phyloP scores from a whole-genome alignment of 306 rosid genomes.

The Gillenia trifoliata region DNA sequence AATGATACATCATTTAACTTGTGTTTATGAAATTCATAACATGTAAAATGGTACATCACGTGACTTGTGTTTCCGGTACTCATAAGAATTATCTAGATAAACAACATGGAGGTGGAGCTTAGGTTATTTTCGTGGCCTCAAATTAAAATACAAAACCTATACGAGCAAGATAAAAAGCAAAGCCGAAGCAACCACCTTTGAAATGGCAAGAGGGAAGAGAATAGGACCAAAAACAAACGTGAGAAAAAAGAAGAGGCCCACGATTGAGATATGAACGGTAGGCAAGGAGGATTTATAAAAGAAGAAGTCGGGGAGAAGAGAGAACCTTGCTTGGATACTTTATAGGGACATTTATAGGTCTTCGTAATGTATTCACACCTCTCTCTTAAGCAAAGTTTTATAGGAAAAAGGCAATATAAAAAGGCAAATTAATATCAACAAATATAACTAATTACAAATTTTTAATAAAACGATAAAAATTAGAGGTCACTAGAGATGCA shows the following conservation, averaged over 20 bases:
- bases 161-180: conserved; percentile 12
- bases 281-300: conserved; percentile 16
- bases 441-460: too few species aligned
- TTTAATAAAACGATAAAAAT: too few species aligned
- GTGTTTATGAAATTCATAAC: too few species aligned
- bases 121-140: conserved; percentile 37
- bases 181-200: conserved; percentile 31
- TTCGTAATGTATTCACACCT: conserved; percentile 43
- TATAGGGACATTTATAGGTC: conserved; percentile 27
- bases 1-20: too few species aligned
- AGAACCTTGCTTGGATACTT: conserved; percentile 7
- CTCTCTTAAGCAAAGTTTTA: conserved; percentile 39
- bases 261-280: conserved; percentile 32
- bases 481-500: too few species aligned
- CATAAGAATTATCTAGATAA: too few species aligned
- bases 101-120: neutral
- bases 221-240: conserved; percentile 37
- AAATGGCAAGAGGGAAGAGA: conserved; percentile 20
- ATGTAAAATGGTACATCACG: too few species aligned
- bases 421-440: too few species aligned
- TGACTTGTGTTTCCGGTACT: too few species aligned
- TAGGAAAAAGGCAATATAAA: neutral
- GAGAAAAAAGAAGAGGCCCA: conserved; percentile 34
- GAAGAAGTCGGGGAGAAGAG: conserved; percentile 11
- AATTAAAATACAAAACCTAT: neutral